Base-by-base conservation (phyloP, 2,329 filamentous ascomycete genomes). In the Chrysoporthe deuterocubensis region DNA sequence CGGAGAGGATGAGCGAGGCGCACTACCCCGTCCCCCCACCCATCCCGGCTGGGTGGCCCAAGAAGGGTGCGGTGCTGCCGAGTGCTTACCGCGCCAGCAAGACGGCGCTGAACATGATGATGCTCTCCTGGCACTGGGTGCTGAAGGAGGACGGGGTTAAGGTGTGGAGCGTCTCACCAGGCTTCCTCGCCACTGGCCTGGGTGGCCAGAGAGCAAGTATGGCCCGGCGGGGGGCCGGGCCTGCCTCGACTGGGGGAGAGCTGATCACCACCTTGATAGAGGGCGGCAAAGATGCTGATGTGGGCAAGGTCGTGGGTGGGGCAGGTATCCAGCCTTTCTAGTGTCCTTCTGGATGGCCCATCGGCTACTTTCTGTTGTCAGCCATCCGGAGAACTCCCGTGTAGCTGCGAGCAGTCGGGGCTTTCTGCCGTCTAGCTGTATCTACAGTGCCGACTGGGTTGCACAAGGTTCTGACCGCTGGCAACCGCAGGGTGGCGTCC, bases 131-230 rank as follows among this genome's bases (percentile, higher is more conserved):
- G 79, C 62, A 73, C 40, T 76, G 79, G 46, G 70, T 78, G 1
- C 74, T 87, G 40, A 78, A 75, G 58, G 78, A 79, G 1, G 85
- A 87, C 54, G 83, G 83, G 0, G 82, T 87, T 5, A 85, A 83
- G 72, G 81, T 83, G 0, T 86, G 78, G 76, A 72, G 73, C 42
- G 73, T 86, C n/a, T 81, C 78, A 6, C 85, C 84, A 0, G 85
- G 84, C 0, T 79, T 81, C 59, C 71, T 86, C 56, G 83, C 81
- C 0, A 87, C 84, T 0, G 78, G 78, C 0, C 70, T 87, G 0
- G 81, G 78, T 1, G 79, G 76, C 8, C 67, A 69, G 2, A 64
- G 70, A 6, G 66, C 72, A 6, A 60, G 69, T 6, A 69, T 74
- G 48, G 70, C 69, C 50, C 61, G 62, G 18, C 52, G 66, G 44